Evolutionary conservation across 371 early-diverging fungal species (phyloP).

Genomic region (Apophysomyces ossiformis): DNA sequence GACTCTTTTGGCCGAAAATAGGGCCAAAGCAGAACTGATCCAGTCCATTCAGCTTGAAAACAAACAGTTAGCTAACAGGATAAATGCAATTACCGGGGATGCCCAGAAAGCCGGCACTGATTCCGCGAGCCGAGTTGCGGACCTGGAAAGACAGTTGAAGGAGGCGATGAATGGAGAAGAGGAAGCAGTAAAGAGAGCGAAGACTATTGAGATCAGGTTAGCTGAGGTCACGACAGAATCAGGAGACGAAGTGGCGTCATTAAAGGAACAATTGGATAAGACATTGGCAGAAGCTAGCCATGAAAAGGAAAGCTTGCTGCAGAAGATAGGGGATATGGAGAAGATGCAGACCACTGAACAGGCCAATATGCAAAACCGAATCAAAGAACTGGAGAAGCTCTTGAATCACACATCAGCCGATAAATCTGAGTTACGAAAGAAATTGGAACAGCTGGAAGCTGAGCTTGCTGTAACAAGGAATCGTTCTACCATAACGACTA

Average conservation of each 20-base stretch:
- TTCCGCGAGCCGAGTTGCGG: neutral
- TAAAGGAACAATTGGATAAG: constrained; percentile 19
- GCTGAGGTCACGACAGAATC: constrained; percentile 6
- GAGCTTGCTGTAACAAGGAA: neutral
- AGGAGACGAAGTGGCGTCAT: neutral
- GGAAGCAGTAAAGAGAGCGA: neutral
- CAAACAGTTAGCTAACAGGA: neutral
- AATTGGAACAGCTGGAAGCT: neutral
- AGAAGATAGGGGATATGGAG: neutral
- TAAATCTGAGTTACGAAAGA: constrained; percentile 2
- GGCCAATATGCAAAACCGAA: neutral
- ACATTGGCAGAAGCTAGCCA: constrained; percentile 16
- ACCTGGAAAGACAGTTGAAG: constrained; percentile 6
- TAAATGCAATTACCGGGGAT: neutral
- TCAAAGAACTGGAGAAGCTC: neutral
- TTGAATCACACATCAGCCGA: neutral
- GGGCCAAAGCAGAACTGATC: neutral
- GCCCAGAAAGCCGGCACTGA: neutral
- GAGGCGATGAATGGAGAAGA: neutral
- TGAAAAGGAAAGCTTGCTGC: constrained; percentile 22
- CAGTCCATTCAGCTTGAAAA: neutral
- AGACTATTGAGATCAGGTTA: neutral
- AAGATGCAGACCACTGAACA: neutral
- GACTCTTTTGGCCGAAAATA: neutral
- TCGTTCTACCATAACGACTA: neutral